Percentiles rank a stretch among this genome's conserved stretches.
These are phyloP conservation scores for Penicillium coprophilum DNA, from an alignment of 495 filamentous ascomycete genomes.

Conservation along the genomic window DNA sequence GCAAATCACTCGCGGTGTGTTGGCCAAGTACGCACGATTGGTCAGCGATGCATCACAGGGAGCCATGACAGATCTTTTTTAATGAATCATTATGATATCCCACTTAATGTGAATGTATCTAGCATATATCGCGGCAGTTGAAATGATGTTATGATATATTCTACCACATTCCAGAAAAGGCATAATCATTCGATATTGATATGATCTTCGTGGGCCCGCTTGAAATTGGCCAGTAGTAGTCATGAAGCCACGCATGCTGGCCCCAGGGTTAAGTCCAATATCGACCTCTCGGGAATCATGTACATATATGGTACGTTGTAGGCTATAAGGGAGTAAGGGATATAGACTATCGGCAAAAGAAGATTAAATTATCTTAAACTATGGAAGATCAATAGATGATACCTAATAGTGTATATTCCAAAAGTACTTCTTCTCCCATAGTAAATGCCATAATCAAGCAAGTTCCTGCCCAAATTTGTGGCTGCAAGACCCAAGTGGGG, in stretches of 20 bases:
- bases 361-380: background rate
- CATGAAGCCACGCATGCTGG: background rate
- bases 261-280: background rate
- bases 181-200: constrained; percentile 4
- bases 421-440: constrained; percentile 1
- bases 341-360: background rate
- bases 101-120: background rate
- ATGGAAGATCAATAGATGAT: background rate
- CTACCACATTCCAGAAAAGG: constrained; percentile 7
- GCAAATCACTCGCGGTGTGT: constrained; percentile 76
- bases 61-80: constrained; percentile 56
- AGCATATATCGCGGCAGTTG: background rate
- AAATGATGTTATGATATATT: constrained; percentile 11
- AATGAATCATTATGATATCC: constrained; percentile 10
- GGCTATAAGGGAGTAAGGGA: background rate
- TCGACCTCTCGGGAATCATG: background rate
- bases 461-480: constrained; percentile 2
- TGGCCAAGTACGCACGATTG: constrained; percentile 85
- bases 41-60: constrained; percentile 75
- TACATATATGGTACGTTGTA: background rate
- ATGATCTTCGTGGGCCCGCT: constrained; percentile 8
- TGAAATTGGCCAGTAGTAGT: constrained; percentile 3
- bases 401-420: background rate
- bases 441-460: constrained; percentile 5
- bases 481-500: constrained; percentile 13